These are phyloP conservation scores for Aspergillus bombycis DNA, from an alignment of 2,329 filamentous ascomycete genomes.

Conservation along the genomic window DNA sequence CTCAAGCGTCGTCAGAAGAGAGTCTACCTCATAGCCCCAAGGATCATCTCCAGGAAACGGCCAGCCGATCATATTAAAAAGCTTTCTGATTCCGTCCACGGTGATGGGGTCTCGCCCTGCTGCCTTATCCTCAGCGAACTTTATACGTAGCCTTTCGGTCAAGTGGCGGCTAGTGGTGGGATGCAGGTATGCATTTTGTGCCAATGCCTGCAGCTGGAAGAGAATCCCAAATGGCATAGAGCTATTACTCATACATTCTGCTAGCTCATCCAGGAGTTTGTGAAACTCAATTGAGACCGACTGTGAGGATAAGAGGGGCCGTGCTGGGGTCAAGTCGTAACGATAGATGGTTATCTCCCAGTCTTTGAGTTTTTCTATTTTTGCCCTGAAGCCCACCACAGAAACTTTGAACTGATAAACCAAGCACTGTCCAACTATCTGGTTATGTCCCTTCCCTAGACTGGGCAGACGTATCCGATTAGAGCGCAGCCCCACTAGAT, in stretches of 20 bases:
- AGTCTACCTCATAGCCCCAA: slow-evolving; percentile 39
- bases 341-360: slow-evolving; percentile 25
- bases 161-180: slow-evolving; percentile 57
- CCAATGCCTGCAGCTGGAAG: slow-evolving; percentile 66
- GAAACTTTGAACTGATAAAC: slow-evolving; percentile 50
- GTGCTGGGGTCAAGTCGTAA: slow-evolving; percentile 12
- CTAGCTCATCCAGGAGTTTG: slow-evolving; percentile 7
- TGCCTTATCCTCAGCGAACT: slow-evolving; percentile 31
- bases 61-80: slow-evolving; percentile 59
- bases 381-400: slow-evolving; percentile 26
- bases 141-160: slow-evolving; percentile 45
- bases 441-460: slow-evolving; percentile 9
- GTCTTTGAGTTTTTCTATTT: slow-evolving; percentile 28
- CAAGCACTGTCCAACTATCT: slow-evolving; percentile 33
- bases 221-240: slow-evolving; percentile 56
- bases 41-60: slow-evolving; percentile 56
- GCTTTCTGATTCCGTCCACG: slow-evolving; percentile 55
- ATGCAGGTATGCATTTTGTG: slow-evolving; percentile 64
- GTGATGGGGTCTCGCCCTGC: slow-evolving; percentile 48
- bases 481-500: background rate
- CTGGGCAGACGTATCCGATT: slow-evolving; percentile 7
- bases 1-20: slow-evolving; percentile 46
- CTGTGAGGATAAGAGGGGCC: background rate
- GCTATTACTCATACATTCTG: slow-evolving; percentile 40
- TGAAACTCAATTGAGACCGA: background rate